Base-by-base conservation (phyloP, 23 red algal genomes). In the Gracilariopsis chorda region DNA sequence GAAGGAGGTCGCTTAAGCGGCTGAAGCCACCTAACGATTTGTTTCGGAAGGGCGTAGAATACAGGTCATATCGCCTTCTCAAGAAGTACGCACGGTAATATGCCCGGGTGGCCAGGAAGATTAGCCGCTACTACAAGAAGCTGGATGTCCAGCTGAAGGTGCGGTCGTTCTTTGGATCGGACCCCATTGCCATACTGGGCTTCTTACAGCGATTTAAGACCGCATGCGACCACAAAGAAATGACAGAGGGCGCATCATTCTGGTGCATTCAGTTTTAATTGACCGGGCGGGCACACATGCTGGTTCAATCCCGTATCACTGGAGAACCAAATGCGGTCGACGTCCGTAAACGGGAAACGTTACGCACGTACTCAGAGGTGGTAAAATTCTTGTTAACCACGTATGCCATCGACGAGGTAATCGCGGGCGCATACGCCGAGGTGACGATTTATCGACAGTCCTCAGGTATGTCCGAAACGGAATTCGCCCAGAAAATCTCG, bases 121-220 rank as follows among this genome's bases (percentile, higher is more conserved):
- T 62, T 24, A 23, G 19, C 29, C 36, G 17, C 39, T 82, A 62
- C 37, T 29, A 37, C 13, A 69, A 70, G 81, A 41, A 49, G 6
- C 46, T 85, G 57, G 29, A 21, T 52, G 81, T 85, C 20, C 81
- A 85, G 57, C 37, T 85, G 80, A 68, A 65, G 58, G 35, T 20
- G 7, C 24, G 45, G 27, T 40, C 10, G 76, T 85, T 85, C 47
- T 19, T 7, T 19, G 57, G 81, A 24, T 20, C 21, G 21, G 81
- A 85, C 29, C 1, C 55, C 16, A 85, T 85, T 28, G 29, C 81
- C 17, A 44, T 85, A 24, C 42, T 85, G 32, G 45, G 57, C 58
- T 67, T 65, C n/a, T 68, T 46, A n/a, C 40, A 51, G 36, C 36
- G 47, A n/a, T 85, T 85, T 47, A 19, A 49, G 76, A 51, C 23